Evolutionary conservation across 306 rosid species (phyloP).

Genomic region (Pueraria montana): DNA sequence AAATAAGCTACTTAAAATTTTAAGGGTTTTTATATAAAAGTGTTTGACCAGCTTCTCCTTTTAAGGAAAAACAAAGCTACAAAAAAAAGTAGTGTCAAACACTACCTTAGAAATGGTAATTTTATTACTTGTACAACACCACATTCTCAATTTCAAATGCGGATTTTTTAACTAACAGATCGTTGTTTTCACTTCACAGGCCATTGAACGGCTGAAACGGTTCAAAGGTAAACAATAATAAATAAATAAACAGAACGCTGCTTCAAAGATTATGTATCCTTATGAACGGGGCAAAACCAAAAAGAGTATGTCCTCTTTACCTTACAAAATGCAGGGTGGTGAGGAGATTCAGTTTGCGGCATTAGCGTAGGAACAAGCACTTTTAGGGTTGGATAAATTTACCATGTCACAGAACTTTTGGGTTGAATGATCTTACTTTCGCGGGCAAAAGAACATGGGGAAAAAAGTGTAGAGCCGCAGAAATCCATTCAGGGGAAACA

Average conservation of each 20-base stretch:
- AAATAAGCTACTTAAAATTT: too few relatives aligned
- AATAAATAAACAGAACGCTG: neutral
- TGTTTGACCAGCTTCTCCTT: too few relatives aligned
- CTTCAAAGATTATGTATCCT: neutral
- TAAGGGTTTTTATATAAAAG: too few relatives aligned
- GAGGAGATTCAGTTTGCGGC: conserved; percentile 17
- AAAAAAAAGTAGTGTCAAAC: too few relatives aligned
- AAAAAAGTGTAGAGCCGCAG: conserved; percentile 6
- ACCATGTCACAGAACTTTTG: conserved; percentile 30
- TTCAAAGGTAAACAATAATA: neutral
- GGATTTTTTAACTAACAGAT: neutral
- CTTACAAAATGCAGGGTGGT: conserved; percentile 13
- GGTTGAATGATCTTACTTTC: conserved; percentile 41
- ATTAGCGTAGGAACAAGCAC: neutral
- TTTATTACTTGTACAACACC: neutral
- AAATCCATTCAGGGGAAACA: conserved; percentile 30
- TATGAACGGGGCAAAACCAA: neutral
- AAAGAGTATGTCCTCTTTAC: neutral
- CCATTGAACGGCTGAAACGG: neutral
- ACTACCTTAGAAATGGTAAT: neutral
- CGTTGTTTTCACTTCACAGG: conserved; percentile 1
- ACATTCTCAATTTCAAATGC: neutral
- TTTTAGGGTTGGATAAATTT: conserved; percentile 35
- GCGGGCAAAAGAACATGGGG: conserved; percentile 23
- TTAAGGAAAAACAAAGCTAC: too few relatives aligned